A percentile compares a stretch with the other conserved stretches of the same genome.
These are phyloP conservation scores for Chaetothyriales sp. DNA, from an alignment of 2,329 filamentous ascomycete species.

Conservation along the genomic window DNA sequence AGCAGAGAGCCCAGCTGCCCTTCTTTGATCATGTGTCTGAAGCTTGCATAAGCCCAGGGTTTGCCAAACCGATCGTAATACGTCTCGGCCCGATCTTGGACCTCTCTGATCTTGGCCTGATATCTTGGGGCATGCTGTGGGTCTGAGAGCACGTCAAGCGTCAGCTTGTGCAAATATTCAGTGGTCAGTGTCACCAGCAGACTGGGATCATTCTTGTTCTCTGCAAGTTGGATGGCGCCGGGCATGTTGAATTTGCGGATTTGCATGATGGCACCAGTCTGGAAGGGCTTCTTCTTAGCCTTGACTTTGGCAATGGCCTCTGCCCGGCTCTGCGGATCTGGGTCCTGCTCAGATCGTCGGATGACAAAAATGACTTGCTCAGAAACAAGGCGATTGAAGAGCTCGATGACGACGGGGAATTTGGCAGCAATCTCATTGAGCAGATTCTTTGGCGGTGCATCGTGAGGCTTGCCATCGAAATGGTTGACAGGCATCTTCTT, in stretches of 20 bases:
- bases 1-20: slow-evolving; percentile 54
- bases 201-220: slow-evolving; percentile 48
- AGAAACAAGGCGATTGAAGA: slow-evolving; percentile 10
- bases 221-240: slow-evolving; percentile 44
- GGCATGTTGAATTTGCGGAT: slow-evolving; percentile 14
- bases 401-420: slow-evolving; percentile 9
- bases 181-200: slow-evolving; percentile 37
- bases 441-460: slow-evolving; percentile 10
- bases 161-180: slow-evolving; percentile 11
- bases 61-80: slow-evolving; percentile 38
- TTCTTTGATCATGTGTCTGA: slow-evolving; percentile 57
- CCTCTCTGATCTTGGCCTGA: slow-evolving; percentile 20
- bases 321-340: slow-evolving; percentile 4
- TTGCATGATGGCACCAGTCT: slow-evolving; percentile 5
- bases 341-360: slow-evolving; percentile 5
- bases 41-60: slow-evolving; percentile 52
- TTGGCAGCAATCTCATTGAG: slow-evolving; percentile 11
- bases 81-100: slow-evolving; percentile 26
- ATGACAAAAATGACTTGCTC: slow-evolving; percentile 12
- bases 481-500: slow-evolving; percentile 15
- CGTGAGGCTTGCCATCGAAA: slow-evolving; percentile 13
- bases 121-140: slow-evolving; percentile 9
- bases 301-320: slow-evolving; percentile 8
- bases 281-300: slow-evolving; percentile 6
- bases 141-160: slow-evolving; percentile 6